phyloP scores from a whole-genome alignment of 176 grass and related monocot species.

The Eragrostis curvula region DNA sequence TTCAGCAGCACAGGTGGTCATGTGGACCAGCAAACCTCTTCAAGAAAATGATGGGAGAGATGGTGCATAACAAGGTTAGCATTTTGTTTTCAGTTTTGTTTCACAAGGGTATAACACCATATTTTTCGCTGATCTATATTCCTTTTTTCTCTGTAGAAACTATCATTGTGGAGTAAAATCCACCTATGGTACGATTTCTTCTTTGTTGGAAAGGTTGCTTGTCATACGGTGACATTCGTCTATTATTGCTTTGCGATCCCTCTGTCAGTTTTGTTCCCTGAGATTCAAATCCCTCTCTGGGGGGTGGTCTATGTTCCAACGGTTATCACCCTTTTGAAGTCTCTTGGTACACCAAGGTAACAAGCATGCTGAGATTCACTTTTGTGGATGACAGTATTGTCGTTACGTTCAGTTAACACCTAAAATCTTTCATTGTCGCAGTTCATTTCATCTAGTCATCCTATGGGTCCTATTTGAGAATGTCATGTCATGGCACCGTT shows the following conservation, averaged over 20 bases:
- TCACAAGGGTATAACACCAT: background rate
- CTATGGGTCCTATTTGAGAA: slow-evolving; percentile 95
- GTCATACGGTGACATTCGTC: slow-evolving; percentile 90
- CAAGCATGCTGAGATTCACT: background rate
- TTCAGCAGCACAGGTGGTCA: slow-evolving; percentile 97
- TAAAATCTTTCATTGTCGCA: slow-evolving; percentile 32
- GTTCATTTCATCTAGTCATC: slow-evolving; percentile 89
- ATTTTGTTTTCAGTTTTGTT: background rate
- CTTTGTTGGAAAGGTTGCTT: slow-evolving; percentile 80
- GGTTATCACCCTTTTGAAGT: slow-evolving; percentile 84
- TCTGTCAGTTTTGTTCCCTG: slow-evolving; percentile 72
- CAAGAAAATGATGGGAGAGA: slow-evolving; percentile 81
- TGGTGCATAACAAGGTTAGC: slow-evolving; percentile 71
- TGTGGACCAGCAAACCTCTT: slow-evolving; percentile 91
- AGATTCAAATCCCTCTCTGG: slow-evolving; percentile 79
- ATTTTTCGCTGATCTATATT: slow-evolving; percentile 16
- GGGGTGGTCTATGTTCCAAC: slow-evolving; percentile 83
- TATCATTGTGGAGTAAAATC: slow-evolving; percentile 68
- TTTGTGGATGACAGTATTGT: slow-evolving; percentile 4
- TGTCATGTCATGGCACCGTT: slow-evolving; percentile 86
- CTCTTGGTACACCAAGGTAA: slow-evolving; percentile 88
- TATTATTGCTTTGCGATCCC: slow-evolving; percentile 84
- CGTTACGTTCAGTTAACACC: slow-evolving; percentile 3
- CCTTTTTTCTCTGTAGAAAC: slow-evolving; percentile 57
- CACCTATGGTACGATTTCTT: slow-evolving; percentile 92